Evolutionary conservation across 2,329 filamentous ascomycete genomes (phyloP), one percentile per base, ranked within the genome.

Genomic region (Aureobasidium subglaciale): DNA sequence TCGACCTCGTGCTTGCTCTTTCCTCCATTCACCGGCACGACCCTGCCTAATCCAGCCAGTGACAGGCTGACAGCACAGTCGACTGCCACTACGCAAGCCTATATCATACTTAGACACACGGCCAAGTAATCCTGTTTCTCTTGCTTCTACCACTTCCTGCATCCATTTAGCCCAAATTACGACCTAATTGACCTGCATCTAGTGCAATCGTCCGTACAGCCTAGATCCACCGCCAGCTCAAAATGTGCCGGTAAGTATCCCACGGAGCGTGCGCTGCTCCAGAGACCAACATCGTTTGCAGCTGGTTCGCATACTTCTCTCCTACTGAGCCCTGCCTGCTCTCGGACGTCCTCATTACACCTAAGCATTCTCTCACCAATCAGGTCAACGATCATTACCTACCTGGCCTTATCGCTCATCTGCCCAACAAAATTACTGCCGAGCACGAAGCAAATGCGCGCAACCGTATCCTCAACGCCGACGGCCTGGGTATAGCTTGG

Each of bases 291-390:
- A 20, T 18, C 74, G 73, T 74, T 11, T 18, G 72, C 67, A 77
- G 78, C 30, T 81, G 78, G 78, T 80, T 81, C 60, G 78, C 77
- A 18, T 81, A 81, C 62, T 73, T 81, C 56, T 78, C 76, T 1
- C 70, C 72, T 1, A 71, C 67, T 0, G 78, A 81, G 67, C 74
- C 76, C 11, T 79, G 76, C 64, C 73, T 81, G 41, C 70, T 81
- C 9, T 76, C 78, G 56, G 78, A 81, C 61, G 77, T 80, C 41
- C 72, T 81, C 30, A 73, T 81, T 56, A 72, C 68, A 0, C 71
- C 72, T 22, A 65, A 67, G 13, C 72, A 77, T 59, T 65, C 71
- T 16, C 66, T 77, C 5, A 66, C 70, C 56, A 73, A 75, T 56
- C 75, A 78, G 66, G 70, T 75, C 49, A 69, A 74, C 52, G 75